Conservation (phyloP, 2,329 filamentous ascomycete genomes). For the Pseudocercospora eumusae region DNA sequence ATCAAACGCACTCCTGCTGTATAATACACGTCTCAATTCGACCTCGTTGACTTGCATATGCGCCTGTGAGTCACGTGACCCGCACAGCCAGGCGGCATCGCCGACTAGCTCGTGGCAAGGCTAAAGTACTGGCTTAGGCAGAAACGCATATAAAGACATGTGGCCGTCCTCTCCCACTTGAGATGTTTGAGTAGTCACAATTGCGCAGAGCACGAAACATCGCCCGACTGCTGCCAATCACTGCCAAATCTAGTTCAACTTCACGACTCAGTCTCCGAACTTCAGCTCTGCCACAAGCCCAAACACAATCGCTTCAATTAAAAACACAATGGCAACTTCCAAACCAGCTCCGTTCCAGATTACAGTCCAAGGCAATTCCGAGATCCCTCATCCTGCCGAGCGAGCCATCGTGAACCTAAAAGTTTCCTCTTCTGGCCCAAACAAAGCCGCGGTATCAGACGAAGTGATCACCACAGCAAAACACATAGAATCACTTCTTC, state of each 20-base stretch:
- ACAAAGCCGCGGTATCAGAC: constrained; percentile 29
- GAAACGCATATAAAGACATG: background rate
- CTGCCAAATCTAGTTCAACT: background rate
- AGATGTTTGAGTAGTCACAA: too few species aligned
- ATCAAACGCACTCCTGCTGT: background rate
- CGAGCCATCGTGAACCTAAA: constrained; percentile 30
- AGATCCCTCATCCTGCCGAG: constrained; percentile 30
- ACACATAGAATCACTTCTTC: constrained; percentile 29
- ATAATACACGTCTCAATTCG: background rate
- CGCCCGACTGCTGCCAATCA: background rate
- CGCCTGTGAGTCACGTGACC: background rate
- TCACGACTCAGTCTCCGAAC: background rate
- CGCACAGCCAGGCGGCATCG: background rate
- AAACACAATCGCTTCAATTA: background rate
- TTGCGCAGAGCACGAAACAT: background rate
- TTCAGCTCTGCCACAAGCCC: background rate
- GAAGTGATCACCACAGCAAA: constrained; percentile 29
- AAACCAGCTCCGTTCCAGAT: constrained; percentile 23
- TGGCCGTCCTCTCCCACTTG: background rate
- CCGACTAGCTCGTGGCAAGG: background rate
- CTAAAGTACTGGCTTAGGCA: background rate
- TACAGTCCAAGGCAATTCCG: constrained; percentile 25
- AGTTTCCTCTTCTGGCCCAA: constrained; percentile 25
- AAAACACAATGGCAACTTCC: constrained; percentile 9
- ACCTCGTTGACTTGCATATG: background rate